Percentiles rank a stretch among this genome's conserved stretches.
Conservation (phyloP, 192 early-diverging fungal species). For the Umbelopsis vinacea region DNA sequence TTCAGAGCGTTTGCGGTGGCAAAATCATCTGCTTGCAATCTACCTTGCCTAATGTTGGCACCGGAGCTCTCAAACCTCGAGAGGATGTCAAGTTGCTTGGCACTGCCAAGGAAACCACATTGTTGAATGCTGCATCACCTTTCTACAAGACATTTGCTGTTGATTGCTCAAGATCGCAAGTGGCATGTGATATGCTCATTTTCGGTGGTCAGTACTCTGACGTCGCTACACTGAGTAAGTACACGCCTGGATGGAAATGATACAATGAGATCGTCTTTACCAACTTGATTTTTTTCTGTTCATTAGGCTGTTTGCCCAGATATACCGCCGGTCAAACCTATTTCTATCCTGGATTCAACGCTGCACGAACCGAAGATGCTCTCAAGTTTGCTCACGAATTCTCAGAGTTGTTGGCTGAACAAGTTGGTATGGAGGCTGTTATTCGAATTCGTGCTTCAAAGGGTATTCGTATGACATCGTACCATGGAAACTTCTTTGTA, state of each 20-base stretch:
- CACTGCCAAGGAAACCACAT: constrained; percentile 84
- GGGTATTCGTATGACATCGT: constrained; percentile 85
- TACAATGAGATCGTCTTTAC: neutral
- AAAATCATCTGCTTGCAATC: constrained; percentile 87
- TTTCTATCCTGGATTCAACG: constrained; percentile 91
- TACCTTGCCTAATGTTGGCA: constrained; percentile 80
- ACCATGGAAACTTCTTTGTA: constrained; percentile 98
- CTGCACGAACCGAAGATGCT: constrained; percentile 80
- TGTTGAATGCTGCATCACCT: constrained; percentile 79
- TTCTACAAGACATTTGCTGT: constrained; percentile 96
- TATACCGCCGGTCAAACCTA: constrained; percentile 90
- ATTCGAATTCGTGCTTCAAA: constrained; percentile 90
- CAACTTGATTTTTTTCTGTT: neutral
- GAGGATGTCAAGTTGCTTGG: constrained; percentile 88
- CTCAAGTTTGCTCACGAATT: constrained; percentile 86
- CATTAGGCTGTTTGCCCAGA: constrained; percentile 70
- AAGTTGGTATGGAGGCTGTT: constrained; percentile 89
- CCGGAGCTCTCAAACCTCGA: constrained; percentile 80
- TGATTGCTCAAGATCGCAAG: constrained; percentile 87
- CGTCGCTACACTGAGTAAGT: constrained; percentile 83
- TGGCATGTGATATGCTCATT: constrained; percentile 87
- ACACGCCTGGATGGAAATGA: constrained; percentile 27
- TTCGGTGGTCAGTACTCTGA: constrained; percentile 87
- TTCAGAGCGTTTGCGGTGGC: constrained; percentile 68
- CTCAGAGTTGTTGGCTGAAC: constrained; percentile 74